Conservation (phyloP, 148 eudicot species). For the Polygonum aviculare region DNA sequence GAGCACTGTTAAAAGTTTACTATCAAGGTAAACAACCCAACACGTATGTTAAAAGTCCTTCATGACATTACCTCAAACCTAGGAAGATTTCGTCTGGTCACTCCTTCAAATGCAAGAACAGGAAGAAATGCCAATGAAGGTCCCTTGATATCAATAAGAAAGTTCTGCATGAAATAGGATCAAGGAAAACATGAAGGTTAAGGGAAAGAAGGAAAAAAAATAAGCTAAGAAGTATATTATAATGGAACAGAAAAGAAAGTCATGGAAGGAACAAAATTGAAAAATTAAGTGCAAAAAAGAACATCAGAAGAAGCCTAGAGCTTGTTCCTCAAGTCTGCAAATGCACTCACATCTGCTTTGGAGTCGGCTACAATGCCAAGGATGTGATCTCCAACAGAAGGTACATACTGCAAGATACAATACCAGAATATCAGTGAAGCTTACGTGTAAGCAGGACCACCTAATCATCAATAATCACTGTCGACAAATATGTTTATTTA, state of each 20-base stretch:
- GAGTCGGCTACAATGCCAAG: constrained; percentile 87
- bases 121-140: constrained; percentile 85
- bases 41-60: neutral
- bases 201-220: neutral
- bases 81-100: constrained; percentile 82
- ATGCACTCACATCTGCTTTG: constrained; percentile 71
- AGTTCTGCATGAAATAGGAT: constrained; percentile 46
- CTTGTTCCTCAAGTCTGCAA: neutral
- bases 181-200: neutral
- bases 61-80: constrained; percentile 66
- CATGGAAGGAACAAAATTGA: too few relatives aligned
- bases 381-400: constrained; percentile 69
- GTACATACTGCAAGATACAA: constrained; percentile 64
- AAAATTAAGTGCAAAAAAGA: neutral
- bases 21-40: neutral
- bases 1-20: neutral
- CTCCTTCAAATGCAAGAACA: constrained; percentile 98
- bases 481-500: neutral
- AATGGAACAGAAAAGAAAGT: too few relatives aligned
- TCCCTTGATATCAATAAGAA: constrained; percentile 91
- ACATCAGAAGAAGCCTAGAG: constrained; percentile 3
- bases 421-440: neutral
- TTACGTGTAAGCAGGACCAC: neutral
- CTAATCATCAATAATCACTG: neutral
- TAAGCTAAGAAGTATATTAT: neutral